Evolutionary conservation across 2,329 filamentous ascomycete genomes (phyloP).

Genomic region (Sclerotinia nivalis): DNA sequence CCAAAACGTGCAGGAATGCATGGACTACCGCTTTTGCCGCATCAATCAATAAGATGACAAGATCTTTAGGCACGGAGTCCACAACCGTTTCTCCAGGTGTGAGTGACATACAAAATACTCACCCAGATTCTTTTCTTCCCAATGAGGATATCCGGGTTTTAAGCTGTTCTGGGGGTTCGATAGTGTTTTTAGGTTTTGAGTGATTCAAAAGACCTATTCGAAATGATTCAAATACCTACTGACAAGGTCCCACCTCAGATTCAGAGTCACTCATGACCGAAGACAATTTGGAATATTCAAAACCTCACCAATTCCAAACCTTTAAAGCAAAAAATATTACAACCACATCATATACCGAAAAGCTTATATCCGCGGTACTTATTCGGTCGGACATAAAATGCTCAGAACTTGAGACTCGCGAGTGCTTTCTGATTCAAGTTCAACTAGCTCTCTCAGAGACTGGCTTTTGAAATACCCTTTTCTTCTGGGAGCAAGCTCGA

Average conservation of each 20-base stretch:
- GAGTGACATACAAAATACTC: neutral
- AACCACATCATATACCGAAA: neutral
- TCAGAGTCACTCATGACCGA: neutral
- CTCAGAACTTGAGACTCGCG: neutral
- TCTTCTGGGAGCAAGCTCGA: neutral
- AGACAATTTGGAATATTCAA: neutral
- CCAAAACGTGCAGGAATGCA: neutral
- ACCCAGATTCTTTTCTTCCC: neutral
- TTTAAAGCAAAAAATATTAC: neutral
- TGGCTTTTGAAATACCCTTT: neutral
- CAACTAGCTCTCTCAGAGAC: neutral
- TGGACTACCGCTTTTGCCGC: constrained; percentile 9
- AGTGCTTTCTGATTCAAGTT: neutral
- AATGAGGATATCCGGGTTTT: neutral
- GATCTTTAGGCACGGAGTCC: neutral
- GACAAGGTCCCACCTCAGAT: neutral
- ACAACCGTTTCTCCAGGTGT: neutral
- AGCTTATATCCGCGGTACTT: neutral
- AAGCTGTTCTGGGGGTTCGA: neutral
- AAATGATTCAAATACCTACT: neutral
- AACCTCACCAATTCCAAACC: neutral
- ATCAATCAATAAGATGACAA: neutral
- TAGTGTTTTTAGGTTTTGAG: neutral
- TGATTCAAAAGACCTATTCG: neutral
- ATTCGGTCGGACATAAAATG: neutral